Percentiles rank a stretch among this genome's conserved stretches.
phyloP scores from a whole-genome alignment of 345 rosid genomes.

The Carallia brachiata region DNA sequence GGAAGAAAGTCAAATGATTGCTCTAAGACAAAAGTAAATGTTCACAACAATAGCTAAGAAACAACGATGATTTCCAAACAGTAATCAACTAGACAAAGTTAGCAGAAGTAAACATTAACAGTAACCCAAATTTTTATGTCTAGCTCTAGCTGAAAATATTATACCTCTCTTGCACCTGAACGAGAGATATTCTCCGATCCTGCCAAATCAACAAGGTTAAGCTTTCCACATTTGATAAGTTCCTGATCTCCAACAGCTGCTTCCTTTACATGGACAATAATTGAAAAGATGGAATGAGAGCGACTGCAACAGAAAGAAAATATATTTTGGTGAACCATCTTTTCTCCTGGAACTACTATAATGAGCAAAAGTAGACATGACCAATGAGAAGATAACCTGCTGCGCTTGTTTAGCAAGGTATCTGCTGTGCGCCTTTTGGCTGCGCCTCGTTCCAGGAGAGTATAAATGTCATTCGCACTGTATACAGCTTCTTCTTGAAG shows the following conservation, averaged over 20 bases:
- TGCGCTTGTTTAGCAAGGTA: slow-evolving; percentile 83
- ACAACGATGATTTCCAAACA: too few species aligned
- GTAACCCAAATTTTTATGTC: too few species aligned
- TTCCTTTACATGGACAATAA: slow-evolving; percentile 75
- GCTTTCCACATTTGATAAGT: slow-evolving; percentile 92
- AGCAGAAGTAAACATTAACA: too few species aligned
- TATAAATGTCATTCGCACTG: slow-evolving; percentile 83
- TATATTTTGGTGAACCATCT: slow-evolving; percentile 7
- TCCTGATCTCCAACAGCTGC: slow-evolving; percentile 83
- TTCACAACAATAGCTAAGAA: too few species aligned
- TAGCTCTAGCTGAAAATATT: too few species aligned
- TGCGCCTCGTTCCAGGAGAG: slow-evolving; percentile 79
- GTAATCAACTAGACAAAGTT: too few species aligned
- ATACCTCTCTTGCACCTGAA: slow-evolving; percentile 82
- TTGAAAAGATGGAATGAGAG: slow-evolving; percentile 91
- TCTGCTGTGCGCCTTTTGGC: slow-evolving; percentile 82
- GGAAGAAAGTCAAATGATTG: too few species aligned
- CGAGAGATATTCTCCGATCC: slow-evolving; percentile 94
- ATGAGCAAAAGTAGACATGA: not conserved
- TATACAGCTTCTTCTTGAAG: slow-evolving; percentile 92
- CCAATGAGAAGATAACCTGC: slow-evolving; percentile 45
- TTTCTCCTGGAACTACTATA: slow-evolving; percentile 1
- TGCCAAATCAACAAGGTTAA: slow-evolving; percentile 96
- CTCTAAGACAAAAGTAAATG: too few species aligned
- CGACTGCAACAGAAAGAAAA: slow-evolving; percentile 50